phyloP scores from a whole-genome alignment of 2,329 filamentous ascomycete genomes.

The Aspergillus calidoustus region DNA sequence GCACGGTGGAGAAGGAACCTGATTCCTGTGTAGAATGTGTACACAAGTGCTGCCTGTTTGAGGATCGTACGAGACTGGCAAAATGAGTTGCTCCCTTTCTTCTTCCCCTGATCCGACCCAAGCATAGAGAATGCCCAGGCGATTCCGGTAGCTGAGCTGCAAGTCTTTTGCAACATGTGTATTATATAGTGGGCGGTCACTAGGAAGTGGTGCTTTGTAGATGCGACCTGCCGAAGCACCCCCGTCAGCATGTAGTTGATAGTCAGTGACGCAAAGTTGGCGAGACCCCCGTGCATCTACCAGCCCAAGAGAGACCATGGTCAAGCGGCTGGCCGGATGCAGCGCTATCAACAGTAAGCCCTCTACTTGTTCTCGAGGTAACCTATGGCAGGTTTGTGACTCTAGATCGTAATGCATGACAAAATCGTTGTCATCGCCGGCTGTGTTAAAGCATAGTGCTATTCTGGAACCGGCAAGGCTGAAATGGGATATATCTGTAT shows the following conservation, averaged over 20 bases:
- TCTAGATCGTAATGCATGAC: conserved; percentile 31
- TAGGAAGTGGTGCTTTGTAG: conserved; percentile 12
- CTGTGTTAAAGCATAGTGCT: conserved; percentile 20
- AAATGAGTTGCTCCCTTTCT: background rate
- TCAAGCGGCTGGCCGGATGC: conserved; percentile 24
- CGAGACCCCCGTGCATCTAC: background rate
- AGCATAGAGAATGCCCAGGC: conserved; percentile 19
- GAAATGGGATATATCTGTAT: conserved; percentile 22
- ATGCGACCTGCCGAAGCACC: background rate
- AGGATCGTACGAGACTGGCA: conserved; percentile 20
- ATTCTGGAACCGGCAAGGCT: conserved; percentile 28
- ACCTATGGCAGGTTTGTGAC: conserved; percentile 21
- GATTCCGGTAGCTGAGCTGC: conserved; percentile 9
- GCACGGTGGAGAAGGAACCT: conserved; percentile 11
- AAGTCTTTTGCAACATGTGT: conserved; percentile 2
- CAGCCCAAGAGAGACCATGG: conserved; percentile 21
- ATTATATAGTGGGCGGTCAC: background rate
- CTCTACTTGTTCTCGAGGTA: conserved; percentile 10
- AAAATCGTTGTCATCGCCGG: conserved; percentile 5
- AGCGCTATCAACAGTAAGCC: conserved; percentile 24
- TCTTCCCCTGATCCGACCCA: background rate
- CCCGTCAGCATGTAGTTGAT: background rate
- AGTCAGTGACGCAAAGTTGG: background rate
- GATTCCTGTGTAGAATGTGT: conserved; percentile 14
- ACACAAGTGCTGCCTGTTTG: conserved; percentile 17